Conservation (phyloP, 306 rosid genomes). For the Cajanus cajan region DNA sequence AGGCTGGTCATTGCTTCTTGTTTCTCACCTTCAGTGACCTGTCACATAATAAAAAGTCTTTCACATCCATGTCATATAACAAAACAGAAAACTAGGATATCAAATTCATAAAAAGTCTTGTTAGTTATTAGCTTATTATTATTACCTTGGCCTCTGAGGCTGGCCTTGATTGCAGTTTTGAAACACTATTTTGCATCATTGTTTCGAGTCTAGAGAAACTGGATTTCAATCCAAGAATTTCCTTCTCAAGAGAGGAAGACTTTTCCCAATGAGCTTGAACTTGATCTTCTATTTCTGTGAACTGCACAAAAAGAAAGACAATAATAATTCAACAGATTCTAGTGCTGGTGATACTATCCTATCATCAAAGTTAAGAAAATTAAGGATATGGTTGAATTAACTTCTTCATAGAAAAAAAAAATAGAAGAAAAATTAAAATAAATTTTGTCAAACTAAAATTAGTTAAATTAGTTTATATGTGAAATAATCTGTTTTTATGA, state of each 20-base stretch:
- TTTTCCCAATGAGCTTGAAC: neutral
- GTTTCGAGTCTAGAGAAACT: slow-evolving; percentile 1
- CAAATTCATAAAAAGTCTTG: neutral
- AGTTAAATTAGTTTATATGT: no score
- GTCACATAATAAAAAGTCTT: neutral
- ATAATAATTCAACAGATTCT: neutral
- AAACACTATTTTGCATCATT: neutral
- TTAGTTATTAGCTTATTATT: no score
- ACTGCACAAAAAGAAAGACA: neutral
- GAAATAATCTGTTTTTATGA: no score
- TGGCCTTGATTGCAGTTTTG: neutral
- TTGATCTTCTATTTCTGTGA: neutral
- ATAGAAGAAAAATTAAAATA: no score
- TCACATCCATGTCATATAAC: neutral
- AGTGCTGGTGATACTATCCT: neutral
- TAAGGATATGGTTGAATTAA: no score
- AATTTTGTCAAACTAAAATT: no score
- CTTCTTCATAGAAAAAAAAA: no score
- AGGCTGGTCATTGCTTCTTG: neutral
- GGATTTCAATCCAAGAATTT: neutral
- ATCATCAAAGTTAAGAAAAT: no score
- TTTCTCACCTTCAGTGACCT: neutral
- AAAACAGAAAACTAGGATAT: neutral
- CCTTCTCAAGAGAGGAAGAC: neutral
- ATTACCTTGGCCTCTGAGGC: neutral